These are phyloP conservation scores for Przewalskia tangutica DNA, from an alignment of 257 asterid genomes.

Conservation along the genomic window DNA sequence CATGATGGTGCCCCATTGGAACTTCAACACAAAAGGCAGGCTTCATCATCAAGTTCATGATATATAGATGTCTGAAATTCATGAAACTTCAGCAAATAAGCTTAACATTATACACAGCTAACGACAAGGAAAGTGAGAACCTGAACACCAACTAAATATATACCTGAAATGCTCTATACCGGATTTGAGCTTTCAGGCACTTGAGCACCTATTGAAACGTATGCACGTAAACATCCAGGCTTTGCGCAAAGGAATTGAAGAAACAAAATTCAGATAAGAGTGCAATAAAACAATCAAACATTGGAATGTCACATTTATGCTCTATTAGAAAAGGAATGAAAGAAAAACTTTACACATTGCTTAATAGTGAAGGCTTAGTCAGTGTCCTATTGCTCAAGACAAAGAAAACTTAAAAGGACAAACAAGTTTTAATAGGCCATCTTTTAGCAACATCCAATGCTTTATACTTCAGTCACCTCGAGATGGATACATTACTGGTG, in stretches of 20 bases:
- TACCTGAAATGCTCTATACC: constrained; percentile 9
- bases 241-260: not conserved
- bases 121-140: not conserved
- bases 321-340: not conserved
- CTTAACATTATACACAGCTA: not conserved
- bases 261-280: not conserved
- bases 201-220: constrained; percentile 13
- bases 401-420: not conserved
- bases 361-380: not conserved
- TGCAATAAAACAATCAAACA: not conserved
- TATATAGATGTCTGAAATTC: not conserved
- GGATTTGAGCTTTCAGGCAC: constrained; percentile 11
- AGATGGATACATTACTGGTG: constrained; percentile 7
- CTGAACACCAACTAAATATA: not conserved
- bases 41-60: constrained; percentile 5
- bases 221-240: constrained; percentile 5
- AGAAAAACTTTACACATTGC: constrained; percentile 2
- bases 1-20: constrained; percentile 5
- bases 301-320: not conserved
- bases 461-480: constrained; percentile 6
- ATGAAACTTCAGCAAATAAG: not conserved
- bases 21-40: constrained; percentile 7
- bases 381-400: not conserved
- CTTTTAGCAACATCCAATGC: constrained; percentile 8
- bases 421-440: constrained; percentile 1